Evolutionary conservation across 2,329 filamentous ascomycete genomes (phyloP).

Genomic region (Delphinella strobiligena): DNA sequence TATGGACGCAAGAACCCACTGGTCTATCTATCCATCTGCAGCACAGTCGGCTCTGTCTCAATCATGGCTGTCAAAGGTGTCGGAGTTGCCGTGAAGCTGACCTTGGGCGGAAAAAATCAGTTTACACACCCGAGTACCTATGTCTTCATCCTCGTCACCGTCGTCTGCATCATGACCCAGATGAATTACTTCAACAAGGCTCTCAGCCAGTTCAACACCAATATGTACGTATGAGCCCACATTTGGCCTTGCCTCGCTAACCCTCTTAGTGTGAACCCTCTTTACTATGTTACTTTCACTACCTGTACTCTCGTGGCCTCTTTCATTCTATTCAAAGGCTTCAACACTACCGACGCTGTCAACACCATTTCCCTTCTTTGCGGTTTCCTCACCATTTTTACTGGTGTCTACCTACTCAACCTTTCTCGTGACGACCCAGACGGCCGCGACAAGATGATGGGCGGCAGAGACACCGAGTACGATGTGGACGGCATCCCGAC

Average conservation of each 20-base stretch:
- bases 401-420: slow-evolving; percentile 89
- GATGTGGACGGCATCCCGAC: slow-evolving; percentile 73
- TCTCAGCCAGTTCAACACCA: slow-evolving; percentile 88
- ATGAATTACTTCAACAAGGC: slow-evolving; percentile 99
- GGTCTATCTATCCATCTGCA: slow-evolving; percentile 95
- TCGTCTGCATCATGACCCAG: slow-evolving; percentile 90
- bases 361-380: slow-evolving; percentile 87
- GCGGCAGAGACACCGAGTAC: slow-evolving; percentile 27
- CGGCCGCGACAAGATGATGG: slow-evolving; percentile 49
- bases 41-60: slow-evolving; percentile 88
- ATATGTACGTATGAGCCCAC: slow-evolving; percentile 70
- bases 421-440: slow-evolving; percentile 87
- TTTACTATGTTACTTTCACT: slow-evolving; percentile 97
- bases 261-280: slow-evolving; percentile 64
- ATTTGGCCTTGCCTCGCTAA: slow-evolving; percentile 3
- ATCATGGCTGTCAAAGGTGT: slow-evolving; percentile 99
- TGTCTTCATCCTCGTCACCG: slow-evolving; percentile 87
- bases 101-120: slow-evolving; percentile 85
- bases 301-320: slow-evolving; percentile 88
- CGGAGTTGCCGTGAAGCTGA: slow-evolving; percentile 92
- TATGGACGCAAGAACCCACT: slow-evolving; percentile 93
- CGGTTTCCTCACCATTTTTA: slow-evolving; percentile 90
- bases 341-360: slow-evolving; percentile 85
- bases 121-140: slow-evolving; percentile 93
- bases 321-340: slow-evolving; percentile 90